A percentile compares a stretch with the other conserved stretches of the same genome.
phyloP scores from a whole-genome alignment of 2,329 filamentous ascomycete species.

The Aspergillus amoenus region DNA sequence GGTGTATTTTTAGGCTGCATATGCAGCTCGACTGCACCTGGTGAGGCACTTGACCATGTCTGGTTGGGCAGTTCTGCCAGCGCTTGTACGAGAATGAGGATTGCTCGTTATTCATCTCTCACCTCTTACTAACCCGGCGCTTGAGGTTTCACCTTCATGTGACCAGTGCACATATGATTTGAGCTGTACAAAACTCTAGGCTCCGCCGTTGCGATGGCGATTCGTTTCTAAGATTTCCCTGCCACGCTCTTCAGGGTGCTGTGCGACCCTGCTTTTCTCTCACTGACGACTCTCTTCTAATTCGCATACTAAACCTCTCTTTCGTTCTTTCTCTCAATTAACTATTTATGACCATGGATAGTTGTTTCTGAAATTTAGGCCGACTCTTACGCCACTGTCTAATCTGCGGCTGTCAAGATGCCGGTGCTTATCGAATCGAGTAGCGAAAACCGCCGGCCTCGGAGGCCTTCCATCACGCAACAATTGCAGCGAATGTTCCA shows the following conservation, averaged over 20 bases:
- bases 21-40: not conserved
- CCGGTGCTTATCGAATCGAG: constrained; percentile 8
- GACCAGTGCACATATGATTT: constrained; percentile 5
- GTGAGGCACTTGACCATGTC: constrained; percentile 7
- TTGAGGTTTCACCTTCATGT: constrained; percentile 11
- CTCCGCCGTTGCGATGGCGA: constrained; percentile 6
- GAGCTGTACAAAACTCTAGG: constrained; percentile 5
- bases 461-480: constrained; percentile 22
- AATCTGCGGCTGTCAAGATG: constrained; percentile 6
- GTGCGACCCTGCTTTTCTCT: not conserved
- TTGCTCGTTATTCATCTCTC: not conserved
- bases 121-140: not conserved
- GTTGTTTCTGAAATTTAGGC: not conserved
- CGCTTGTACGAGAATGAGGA: not conserved
- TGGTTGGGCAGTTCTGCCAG: not conserved
- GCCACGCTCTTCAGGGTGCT: not conserved
- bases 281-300: not conserved
- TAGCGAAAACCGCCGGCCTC: constrained; percentile 13
- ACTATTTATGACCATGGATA: not conserved
- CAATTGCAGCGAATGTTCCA: constrained; percentile 24
- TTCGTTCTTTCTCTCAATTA: not conserved
- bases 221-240: not conserved
- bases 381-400: not conserved
- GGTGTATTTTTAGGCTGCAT: constrained; percentile 9
- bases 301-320: not conserved